Base-by-base conservation (phyloP, 768 basidiomycete species). In the Boletus subcaerulescens region DNA sequence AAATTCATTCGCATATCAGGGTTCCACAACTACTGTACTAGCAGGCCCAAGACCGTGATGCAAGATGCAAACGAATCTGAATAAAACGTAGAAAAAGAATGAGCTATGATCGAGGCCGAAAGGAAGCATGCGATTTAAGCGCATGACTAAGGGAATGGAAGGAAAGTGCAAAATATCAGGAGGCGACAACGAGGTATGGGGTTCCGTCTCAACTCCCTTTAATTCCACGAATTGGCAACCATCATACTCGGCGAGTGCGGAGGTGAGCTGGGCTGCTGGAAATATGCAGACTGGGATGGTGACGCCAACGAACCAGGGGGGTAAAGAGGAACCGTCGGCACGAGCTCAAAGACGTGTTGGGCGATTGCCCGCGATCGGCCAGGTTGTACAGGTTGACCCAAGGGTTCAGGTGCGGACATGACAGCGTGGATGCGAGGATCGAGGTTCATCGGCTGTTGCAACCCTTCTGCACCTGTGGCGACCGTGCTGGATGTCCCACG, bases 341-440 rank as follows among this genome's bases (percentile, higher is more conserved):
- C 83, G 20, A 93, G 80, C 70, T 91, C 87, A 60, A 89, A 87
- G 22, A 90, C 86, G 56, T 85, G 84, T 58, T 90, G 89, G 6
- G 82, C 82, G 17, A 86, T 74, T 22, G 81, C 79, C 15, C 83
- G 80, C 10, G 63, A 58, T 45, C 78, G 61, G 7, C 71, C 58
- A 50, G 72, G 63, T 29, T 77, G 65, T 33, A 77, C 79, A 2
- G 74, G 73, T 45, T 70, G 63, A 3, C 70, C 64, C 45, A 67
- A 56, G 2, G 74, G 62, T 9, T 76, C 76, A 1, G 72, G 65
- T 2, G 81, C 77, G 43, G 85, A 86, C 87, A 93, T 93, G 26
- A 93, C 91, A 8, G 86, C 90, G 59, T 96, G 93, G 15, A 96
- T 86, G 32, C 86, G 83, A 3, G 91, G 84, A 58, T 95, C 92